A percentile compares a stretch with the other conserved stretches of the same genome.
phyloP scores from a whole-genome alignment of 805 yeast species.

The Candida lessepsii region DNA sequence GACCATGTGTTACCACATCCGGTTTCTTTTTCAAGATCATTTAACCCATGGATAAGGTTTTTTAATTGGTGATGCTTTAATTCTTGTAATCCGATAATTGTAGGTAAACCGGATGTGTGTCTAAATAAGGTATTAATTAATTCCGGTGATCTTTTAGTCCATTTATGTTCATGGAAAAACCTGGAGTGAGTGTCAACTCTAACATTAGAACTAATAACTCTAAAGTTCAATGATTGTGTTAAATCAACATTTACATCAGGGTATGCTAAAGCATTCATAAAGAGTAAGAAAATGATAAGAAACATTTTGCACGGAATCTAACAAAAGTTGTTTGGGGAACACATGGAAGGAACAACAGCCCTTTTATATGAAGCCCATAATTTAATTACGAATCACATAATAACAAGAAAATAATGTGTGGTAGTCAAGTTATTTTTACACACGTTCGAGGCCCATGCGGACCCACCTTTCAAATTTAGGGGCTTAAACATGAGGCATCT shows the following conservation, averaged over 20 bases:
- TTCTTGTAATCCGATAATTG: conserved; percentile 43
- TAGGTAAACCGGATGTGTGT: conserved; percentile 15
- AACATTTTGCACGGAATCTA: neutral
- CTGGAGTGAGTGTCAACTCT: conserved; percentile 34
- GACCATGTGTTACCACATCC: conserved; percentile 33
- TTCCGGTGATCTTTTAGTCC: conserved; percentile 41
- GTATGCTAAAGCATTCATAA: conserved; percentile 1
- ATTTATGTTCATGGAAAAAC: conserved; percentile 39
- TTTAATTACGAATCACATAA: neutral
- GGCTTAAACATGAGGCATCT: no score
- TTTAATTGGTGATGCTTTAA: conserved; percentile 42
- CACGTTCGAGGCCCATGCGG: conserved; percentile 1
- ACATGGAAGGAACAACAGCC: neutral
- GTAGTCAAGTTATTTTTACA: conserved; percentile 4
- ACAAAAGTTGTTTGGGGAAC: neutral
- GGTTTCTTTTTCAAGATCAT: conserved; percentile 17
- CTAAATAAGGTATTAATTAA: conserved; percentile 22
- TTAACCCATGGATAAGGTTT: conserved; percentile 35
- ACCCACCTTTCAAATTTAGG: no score
- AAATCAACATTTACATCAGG: conserved; percentile 5
- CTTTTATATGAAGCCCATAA: neutral
- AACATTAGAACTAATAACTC: conserved; percentile 40
- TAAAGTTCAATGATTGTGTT: conserved; percentile 9
- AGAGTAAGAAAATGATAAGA: neutral
- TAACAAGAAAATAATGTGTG: neutral